Conservation (phyloP, 495 filamentous ascomycete genomes). For the Penicillium turbatum region DNA sequence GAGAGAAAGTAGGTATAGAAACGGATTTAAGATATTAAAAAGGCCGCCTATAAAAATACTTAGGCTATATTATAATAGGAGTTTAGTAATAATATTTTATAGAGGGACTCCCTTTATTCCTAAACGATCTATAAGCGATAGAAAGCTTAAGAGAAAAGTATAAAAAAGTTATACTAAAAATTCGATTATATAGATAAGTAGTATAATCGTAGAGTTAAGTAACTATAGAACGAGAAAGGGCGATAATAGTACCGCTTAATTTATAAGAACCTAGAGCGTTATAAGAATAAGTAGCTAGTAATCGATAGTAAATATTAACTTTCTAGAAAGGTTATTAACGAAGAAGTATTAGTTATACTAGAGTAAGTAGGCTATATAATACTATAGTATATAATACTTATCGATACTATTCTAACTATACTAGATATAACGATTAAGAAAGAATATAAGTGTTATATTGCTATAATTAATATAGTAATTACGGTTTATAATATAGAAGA, state of each 20-base stretch:
- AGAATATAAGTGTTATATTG: slow-evolving; percentile 25
- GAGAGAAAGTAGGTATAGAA: slow-evolving; percentile 6
- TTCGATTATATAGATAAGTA: slow-evolving; percentile 16
- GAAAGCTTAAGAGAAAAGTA: slow-evolving; percentile 4
- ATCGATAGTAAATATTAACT: slow-evolving; percentile 30
- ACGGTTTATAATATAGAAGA: slow-evolving; percentile 30
- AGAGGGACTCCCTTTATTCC: neutral
- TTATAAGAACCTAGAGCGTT: slow-evolving; percentile 23
- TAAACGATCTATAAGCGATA: neutral
- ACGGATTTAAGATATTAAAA: slow-evolving; percentile 11
- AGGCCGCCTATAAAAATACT: slow-evolving; percentile 11
- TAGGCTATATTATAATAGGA: slow-evolving; percentile 6
- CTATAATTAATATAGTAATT: slow-evolving; percentile 27
- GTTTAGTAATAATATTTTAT: slow-evolving; percentile 9
- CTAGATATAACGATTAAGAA: slow-evolving; percentile 17
- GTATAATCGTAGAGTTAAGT: slow-evolving; percentile 13
- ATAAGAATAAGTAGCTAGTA: slow-evolving; percentile 32
- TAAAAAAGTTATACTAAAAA: slow-evolving; percentile 10
- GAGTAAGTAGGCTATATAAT: slow-evolving; percentile 19
- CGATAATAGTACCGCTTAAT: slow-evolving; percentile 20
- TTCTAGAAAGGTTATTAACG: slow-evolving; percentile 24
- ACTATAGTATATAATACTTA: slow-evolving; percentile 24
- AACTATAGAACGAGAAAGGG: slow-evolving; percentile 24
- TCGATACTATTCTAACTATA: slow-evolving; percentile 24
- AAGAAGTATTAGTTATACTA: slow-evolving; percentile 19